These are phyloP conservation scores for Xylaria sp. DNA, from an alignment of 2,329 filamentous ascomycete genomes.

Conservation along the genomic window DNA sequence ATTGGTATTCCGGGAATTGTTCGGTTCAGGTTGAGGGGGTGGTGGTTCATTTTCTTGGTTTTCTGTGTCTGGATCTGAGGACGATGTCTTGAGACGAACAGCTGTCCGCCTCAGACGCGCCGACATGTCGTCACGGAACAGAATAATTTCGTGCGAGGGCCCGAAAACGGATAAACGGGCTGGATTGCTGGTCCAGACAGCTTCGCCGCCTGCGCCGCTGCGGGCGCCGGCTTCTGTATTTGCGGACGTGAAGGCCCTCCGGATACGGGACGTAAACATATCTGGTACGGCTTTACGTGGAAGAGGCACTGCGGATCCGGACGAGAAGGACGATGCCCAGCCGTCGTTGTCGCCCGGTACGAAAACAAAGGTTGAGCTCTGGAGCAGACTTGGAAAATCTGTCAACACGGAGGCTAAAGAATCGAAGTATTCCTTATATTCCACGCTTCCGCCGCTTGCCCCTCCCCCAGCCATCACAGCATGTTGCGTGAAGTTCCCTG, in stretches of 20 bases:
- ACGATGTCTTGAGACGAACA: conserved; percentile 70
- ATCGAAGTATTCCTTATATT: conserved; percentile 98
- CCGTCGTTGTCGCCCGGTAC: conserved; percentile 97
- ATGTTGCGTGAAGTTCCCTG: conserved; percentile 82
- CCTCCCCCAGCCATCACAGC: conserved; percentile 75
- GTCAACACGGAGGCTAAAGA: conserved; percentile 82
- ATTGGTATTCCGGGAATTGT: conserved; percentile 28
- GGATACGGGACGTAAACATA: conserved; percentile 88
- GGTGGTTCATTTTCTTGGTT: conserved; percentile 37
- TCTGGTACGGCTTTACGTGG: conserved; percentile 81
- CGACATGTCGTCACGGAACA: conserved; percentile 89
- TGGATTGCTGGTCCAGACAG: conserved; percentile 91
- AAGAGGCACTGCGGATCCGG: conserved; percentile 76
- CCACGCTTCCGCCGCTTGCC: conserved; percentile 82
- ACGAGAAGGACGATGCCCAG: conserved; percentile 90
- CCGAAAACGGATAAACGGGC: conserved; percentile 86
- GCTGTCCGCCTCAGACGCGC: conserved; percentile 80
- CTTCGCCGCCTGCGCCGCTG: conserved; percentile 71
- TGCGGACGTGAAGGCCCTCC: conserved; percentile 80
- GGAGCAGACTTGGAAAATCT: conserved; percentile 84
- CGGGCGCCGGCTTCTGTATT: conserved; percentile 73
- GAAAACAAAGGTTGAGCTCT: conserved; percentile 86
- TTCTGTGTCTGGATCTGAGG: conserved; percentile 39
- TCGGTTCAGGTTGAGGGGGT: conserved; percentile 17
- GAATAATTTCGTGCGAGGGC: conserved; percentile 84